These are phyloP conservation scores for Blastobotrys indianensis DNA, from an alignment of 1,139 yeast genomes.

Conservation along the genomic window DNA sequence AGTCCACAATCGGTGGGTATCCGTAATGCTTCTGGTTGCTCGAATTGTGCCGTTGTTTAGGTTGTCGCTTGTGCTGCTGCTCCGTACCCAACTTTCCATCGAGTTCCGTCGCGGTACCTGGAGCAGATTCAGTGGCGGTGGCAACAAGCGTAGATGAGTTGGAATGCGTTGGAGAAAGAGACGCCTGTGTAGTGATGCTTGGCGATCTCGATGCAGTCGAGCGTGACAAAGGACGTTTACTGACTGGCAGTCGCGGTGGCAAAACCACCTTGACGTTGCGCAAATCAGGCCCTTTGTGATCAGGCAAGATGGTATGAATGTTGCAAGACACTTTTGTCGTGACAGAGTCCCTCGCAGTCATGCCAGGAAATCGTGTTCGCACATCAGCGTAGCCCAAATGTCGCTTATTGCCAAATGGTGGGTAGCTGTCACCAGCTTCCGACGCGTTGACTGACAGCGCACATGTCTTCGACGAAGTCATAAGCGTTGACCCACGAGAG, in stretches of 20 bases:
- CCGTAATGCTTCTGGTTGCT: background rate
- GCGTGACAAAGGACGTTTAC: background rate
- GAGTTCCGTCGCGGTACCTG: no score
- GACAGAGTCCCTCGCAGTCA: conserved; percentile 4
- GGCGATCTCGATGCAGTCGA: no score
- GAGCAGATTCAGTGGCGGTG: no score
- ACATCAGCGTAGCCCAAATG: conserved; percentile 14
- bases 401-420: conserved; percentile 15
- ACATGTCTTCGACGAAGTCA: background rate
- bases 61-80: background rate
- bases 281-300: background rate
- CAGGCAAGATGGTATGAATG: conserved; percentile 16
- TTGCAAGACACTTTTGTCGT: conserved; percentile 13
- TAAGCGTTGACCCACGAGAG: background rate
- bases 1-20: conserved; percentile 5
- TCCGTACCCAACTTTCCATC: no score
- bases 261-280: background rate
- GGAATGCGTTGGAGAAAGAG: no score
- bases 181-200: no score
- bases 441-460: background rate
- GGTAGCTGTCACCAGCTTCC: conserved; percentile 5
- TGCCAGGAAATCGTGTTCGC: conserved; percentile 12
- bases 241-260: background rate
- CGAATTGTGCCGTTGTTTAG: background rate
- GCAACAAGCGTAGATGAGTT: no score